phyloP scores from a whole-genome alignment of 257 asterid species.

The Eustoma russellianum region DNA sequence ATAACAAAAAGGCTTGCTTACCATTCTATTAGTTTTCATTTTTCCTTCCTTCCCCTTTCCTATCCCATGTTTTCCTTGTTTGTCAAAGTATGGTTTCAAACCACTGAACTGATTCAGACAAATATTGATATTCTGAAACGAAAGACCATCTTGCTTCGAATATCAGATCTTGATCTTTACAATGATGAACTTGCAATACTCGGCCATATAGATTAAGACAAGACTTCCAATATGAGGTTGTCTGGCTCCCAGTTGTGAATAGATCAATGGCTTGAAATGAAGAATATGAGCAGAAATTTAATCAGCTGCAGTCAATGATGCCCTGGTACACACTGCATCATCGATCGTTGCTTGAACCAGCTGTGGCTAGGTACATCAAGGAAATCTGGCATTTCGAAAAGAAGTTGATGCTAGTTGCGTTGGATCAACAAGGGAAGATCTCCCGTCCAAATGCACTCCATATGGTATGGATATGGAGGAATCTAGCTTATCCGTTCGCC shows the following conservation, averaged over 20 bases:
- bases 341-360: conserved; percentile 54
- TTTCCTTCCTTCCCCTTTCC: neutral
- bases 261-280: conserved; percentile 25
- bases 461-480: conserved; percentile 85
- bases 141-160: conserved; percentile 55
- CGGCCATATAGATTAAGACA: conserved; percentile 21
- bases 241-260: conserved; percentile 68
- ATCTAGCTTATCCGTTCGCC: conserved; percentile 61
- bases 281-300: conserved; percentile 25
- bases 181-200: conserved; percentile 51
- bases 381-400: conserved; percentile 54
- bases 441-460: conserved; percentile 52
- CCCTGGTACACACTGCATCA: conserved; percentile 71
- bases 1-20: neutral
- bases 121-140: conserved; percentile 47
- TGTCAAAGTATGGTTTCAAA: neutral
- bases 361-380: conserved; percentile 49
- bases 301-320: conserved; percentile 43
- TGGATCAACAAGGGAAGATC: conserved; percentile 64
- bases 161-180: conserved; percentile 59
- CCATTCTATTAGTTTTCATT: neutral
- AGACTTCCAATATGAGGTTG: conserved; percentile 53
- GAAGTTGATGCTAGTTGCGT: conserved; percentile 60
- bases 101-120: conserved; percentile 17
- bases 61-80: neutral